A percentile compares a stretch with the other conserved stretches of the same genome.
These are phyloP conservation scores for Golubevia pallescens DNA, from an alignment of 1,284 basidiomycete genomes.

Conservation along the genomic window DNA sequence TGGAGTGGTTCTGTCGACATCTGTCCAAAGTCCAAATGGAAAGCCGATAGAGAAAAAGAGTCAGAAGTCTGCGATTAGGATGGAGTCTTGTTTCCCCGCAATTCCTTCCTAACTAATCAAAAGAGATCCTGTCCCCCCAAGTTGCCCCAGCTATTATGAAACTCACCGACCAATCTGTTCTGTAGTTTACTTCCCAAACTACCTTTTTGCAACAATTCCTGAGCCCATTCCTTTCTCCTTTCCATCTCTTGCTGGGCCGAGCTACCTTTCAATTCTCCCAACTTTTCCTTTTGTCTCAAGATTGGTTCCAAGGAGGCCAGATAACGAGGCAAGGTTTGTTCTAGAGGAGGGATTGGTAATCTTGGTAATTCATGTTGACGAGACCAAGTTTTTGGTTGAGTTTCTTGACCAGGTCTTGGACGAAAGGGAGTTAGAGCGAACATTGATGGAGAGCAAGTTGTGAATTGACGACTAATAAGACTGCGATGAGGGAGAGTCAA, in stretches of 20 bases:
- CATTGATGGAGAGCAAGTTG: slow-evolving; percentile 42
- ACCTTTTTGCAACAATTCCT: slow-evolving; percentile 72
- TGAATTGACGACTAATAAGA: slow-evolving; percentile 16
- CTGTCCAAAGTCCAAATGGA: slow-evolving; percentile 66
- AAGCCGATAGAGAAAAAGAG: slow-evolving; percentile 19
- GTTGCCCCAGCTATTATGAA: neutral
- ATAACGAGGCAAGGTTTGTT: slow-evolving; percentile 79
- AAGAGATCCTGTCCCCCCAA: slow-evolving; percentile 7
- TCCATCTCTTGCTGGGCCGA: slow-evolving; percentile 68
- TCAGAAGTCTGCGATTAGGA: neutral
- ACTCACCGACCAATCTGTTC: slow-evolving; percentile 78
- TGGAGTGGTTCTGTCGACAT: slow-evolving; percentile 82
- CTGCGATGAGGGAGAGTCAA: no score
- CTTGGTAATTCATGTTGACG: slow-evolving; percentile 68
- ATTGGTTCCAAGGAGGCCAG: slow-evolving; percentile 81
- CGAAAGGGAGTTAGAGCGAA: slow-evolving; percentile 64
- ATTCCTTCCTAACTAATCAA: slow-evolving; percentile 7
- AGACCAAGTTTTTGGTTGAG: slow-evolving; percentile 65
- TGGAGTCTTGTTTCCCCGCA: slow-evolving; percentile 1
- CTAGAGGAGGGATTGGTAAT: slow-evolving; percentile 83
- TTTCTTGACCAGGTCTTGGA: slow-evolving; percentile 20
- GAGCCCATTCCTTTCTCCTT: slow-evolving; percentile 72
- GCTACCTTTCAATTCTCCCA: slow-evolving; percentile 68
- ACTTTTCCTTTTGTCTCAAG: slow-evolving; percentile 68
- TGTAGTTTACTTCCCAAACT: slow-evolving; percentile 79